phyloP scores from a whole-genome alignment of 805 yeast genomes.

The Candida dajiaensis region DNA sequence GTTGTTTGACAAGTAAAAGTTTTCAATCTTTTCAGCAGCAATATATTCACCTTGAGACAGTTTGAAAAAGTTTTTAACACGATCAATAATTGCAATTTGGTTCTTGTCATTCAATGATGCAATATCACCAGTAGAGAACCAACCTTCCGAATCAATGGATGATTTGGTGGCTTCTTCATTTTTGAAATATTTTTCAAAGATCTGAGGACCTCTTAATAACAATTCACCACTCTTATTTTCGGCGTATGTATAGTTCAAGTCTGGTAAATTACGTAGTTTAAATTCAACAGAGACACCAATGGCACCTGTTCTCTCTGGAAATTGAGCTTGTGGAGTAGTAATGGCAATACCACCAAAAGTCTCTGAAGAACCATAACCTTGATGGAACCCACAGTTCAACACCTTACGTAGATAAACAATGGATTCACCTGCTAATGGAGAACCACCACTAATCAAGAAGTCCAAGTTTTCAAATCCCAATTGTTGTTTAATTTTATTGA shows the following conservation, averaged over 20 bases:
- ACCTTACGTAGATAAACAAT: slow-evolving; percentile 56
- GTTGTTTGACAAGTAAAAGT: slow-evolving; percentile 47
- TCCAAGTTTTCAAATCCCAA: slow-evolving; percentile 43
- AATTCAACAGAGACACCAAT: slow-evolving; percentile 50
- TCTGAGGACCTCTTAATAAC: slow-evolving; percentile 58
- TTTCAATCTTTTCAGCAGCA: slow-evolving; percentile 73
- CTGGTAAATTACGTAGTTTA: slow-evolving; percentile 58
- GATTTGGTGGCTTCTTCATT: slow-evolving; percentile 48
- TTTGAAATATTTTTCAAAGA: slow-evolving; percentile 51
- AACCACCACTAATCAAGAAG: slow-evolving; percentile 50
- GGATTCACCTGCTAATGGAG: slow-evolving; percentile 63
- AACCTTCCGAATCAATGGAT: slow-evolving; percentile 50
- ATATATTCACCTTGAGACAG: slow-evolving; percentile 62
- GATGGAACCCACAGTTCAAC: slow-evolving; percentile 46
- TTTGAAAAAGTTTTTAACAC: slow-evolving; percentile 77
- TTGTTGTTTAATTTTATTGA: slow-evolving; percentile 37
- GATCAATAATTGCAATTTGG: slow-evolving; percentile 55
- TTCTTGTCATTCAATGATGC: slow-evolving; percentile 48
- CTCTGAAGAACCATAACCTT: slow-evolving; percentile 78
- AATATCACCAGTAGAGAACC: slow-evolving; percentile 68
- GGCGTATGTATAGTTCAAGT: slow-evolving; percentile 44
- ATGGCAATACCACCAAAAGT: slow-evolving; percentile 55
- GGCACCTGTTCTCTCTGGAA: slow-evolving; percentile 51
- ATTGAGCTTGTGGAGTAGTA: slow-evolving; percentile 43
- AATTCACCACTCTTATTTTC: slow-evolving; percentile 53